A percentile compares a stretch with the other conserved stretches of the same genome.
Conservation (phyloP, 345 rosid species). For the Fremontodendron californicum region DNA sequence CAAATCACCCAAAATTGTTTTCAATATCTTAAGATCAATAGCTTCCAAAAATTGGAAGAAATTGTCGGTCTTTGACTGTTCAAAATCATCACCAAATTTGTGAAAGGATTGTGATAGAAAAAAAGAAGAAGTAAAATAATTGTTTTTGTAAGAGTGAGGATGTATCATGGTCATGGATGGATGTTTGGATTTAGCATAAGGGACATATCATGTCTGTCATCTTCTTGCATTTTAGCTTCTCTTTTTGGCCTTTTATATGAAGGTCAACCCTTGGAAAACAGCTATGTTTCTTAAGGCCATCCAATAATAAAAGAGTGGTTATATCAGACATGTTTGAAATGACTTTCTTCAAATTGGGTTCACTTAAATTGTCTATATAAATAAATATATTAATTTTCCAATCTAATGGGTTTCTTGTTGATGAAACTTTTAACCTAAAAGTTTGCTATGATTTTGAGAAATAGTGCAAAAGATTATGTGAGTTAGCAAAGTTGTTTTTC, state of each 20-base stretch:
- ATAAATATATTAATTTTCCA: background rate
- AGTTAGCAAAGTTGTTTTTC: background rate
- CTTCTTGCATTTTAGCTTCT: background rate
- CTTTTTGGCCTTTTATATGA: background rate
- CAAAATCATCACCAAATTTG: background rate
- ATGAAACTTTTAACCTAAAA: slow-evolving; percentile 14
- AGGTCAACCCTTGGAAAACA: background rate
- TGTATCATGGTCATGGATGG: background rate
- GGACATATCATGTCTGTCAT: slow-evolving; percentile 4
- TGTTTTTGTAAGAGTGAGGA: background rate
- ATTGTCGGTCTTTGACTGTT: background rate
- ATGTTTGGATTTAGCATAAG: background rate
- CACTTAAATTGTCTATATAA: slow-evolving; percentile 2
- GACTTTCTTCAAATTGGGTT: background rate
- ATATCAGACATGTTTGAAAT: background rate
- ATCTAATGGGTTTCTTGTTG: background rate
- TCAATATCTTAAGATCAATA: background rate
- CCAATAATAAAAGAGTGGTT: background rate
- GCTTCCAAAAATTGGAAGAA: background rate
- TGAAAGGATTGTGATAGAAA: background rate
- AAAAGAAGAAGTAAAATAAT: background rate
- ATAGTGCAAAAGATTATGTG: background rate
- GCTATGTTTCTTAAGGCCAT: background rate
- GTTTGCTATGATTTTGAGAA: background rate
- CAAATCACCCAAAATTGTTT: background rate